Conservation (phyloP, 1,284 basidiomycete species). For the Puccinia triticina region DNA sequence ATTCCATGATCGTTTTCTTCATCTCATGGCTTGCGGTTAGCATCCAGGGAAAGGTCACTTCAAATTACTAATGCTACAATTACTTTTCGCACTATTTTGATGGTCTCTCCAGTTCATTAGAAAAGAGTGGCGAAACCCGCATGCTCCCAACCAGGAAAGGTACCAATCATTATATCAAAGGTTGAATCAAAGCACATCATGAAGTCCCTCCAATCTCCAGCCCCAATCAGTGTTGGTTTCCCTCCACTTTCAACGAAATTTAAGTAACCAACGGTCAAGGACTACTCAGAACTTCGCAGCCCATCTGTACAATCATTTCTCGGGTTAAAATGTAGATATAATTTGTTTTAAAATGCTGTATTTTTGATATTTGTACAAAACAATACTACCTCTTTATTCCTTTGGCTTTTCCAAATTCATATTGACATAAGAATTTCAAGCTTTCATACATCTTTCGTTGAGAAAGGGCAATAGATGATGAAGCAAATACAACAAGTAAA, state of each 20-base stretch:
- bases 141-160: constrained; percentile 4
- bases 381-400: too few species aligned
- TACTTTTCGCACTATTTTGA: background rate
- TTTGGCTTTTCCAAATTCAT: too few species aligned
- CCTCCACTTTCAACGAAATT: background rate
- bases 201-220: background rate
- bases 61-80: background rate
- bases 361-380: too few species aligned
- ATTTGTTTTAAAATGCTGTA: too few species aligned
- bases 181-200: background rate
- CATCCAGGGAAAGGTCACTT: background rate
- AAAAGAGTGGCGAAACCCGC: constrained; percentile 25
- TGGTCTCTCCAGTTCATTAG: background rate
- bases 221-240: background rate
- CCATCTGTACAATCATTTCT: too few species aligned
- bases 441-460: too few species aligned
- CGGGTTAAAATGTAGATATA: too few species aligned
- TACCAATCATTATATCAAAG: constrained; percentile 20
- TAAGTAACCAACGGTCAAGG: background rate
- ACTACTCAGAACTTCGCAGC: too few species aligned
- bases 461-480: too few species aligned
- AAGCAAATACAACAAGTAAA: too few species aligned
- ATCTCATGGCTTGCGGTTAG: background rate
- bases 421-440: too few species aligned
- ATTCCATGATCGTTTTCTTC: background rate